phyloP scores from a whole-genome alignment of 2,329 filamentous ascomycete species.

The Penicillium sp. region DNA sequence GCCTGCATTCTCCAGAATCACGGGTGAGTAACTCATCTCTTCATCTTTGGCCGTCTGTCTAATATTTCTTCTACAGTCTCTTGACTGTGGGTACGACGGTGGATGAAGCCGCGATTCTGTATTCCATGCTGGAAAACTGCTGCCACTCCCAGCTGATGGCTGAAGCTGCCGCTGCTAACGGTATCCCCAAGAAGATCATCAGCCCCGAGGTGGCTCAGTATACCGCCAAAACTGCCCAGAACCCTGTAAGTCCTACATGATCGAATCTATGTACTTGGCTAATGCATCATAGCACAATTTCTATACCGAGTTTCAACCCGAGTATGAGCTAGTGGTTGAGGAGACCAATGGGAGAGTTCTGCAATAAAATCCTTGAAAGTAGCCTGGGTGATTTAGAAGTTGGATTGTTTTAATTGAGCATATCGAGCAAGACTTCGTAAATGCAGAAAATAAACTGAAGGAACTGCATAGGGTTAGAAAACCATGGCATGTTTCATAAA shows the following conservation, averaged over 20 bases:
- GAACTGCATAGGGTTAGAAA: too few species aligned
- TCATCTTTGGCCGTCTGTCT: constrained; percentile 16
- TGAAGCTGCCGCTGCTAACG: constrained; percentile 43
- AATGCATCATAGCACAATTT: constrained; percentile 35
- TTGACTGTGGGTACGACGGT: constrained; percentile 43
- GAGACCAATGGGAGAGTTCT: constrained; percentile 38
- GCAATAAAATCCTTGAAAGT: constrained; percentile 4
- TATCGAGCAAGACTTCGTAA: neutral
- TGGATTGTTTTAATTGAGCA: neutral
- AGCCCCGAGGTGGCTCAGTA: constrained; percentile 34
- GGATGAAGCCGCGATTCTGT: constrained; percentile 42
- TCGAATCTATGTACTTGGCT: neutral
- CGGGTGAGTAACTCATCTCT: constrained; percentile 30
- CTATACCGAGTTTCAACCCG: constrained; percentile 42
- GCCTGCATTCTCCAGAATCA: constrained; percentile 45
- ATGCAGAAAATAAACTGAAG: neutral
- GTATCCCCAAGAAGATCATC: constrained; percentile 37
- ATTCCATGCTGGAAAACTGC: constrained; percentile 42
- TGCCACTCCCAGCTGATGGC: constrained; percentile 44
- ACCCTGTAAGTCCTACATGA: constrained; percentile 27
- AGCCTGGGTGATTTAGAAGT: neutral
- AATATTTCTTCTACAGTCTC: constrained; percentile 26
- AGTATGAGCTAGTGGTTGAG: constrained; percentile 40
- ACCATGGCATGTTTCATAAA: too few species aligned
- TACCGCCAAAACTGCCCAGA: constrained; percentile 38